phyloP scores from a whole-genome alignment of 2,329 filamentous ascomycete species.

The Tolypocladium ovalisporum region DNA sequence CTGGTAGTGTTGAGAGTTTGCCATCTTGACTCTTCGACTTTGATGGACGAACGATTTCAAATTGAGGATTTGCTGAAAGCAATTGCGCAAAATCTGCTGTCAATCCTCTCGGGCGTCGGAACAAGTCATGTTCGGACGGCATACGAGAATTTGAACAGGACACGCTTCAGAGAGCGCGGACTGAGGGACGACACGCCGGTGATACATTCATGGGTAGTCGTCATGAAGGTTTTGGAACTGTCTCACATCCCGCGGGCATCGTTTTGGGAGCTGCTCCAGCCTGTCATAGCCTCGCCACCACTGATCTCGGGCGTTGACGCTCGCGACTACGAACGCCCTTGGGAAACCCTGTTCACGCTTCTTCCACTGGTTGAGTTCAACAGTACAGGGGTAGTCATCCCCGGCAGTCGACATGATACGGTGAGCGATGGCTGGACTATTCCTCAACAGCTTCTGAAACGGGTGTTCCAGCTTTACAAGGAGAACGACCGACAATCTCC shows the following conservation, averaged over 20 bases:
- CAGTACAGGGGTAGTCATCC: constrained; percentile 35
- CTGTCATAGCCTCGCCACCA: constrained; percentile 26
- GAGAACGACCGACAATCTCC: constrained; percentile 42
- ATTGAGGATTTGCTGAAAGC: constrained; percentile 38
- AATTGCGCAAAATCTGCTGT: constrained; percentile 25
- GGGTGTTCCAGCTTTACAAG: constrained; percentile 48
- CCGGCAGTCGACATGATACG: constrained; percentile 17
- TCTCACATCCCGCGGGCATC: constrained; percentile 37
- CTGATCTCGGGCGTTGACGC: constrained; percentile 28
- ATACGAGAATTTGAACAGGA: constrained; percentile 36
- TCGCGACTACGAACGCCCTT: constrained; percentile 40
- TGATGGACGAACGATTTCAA: constrained; percentile 26
- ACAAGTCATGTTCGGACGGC: constrained; percentile 30
- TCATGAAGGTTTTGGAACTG: constrained; percentile 42
- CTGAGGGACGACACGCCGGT: constrained; percentile 34
- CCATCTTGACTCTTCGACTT: constrained; percentile 16
- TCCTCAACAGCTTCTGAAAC: constrained; percentile 44
- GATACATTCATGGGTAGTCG: constrained; percentile 46
- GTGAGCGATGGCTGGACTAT: constrained; percentile 47
- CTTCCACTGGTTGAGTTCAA: constrained; percentile 53
- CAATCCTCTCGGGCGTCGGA: constrained; percentile 29
- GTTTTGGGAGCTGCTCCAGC: constrained; percentile 50
- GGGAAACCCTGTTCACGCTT: constrained; percentile 48
- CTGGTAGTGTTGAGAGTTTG: constrained; percentile 31
- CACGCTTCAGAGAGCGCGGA: constrained; percentile 36